Evolutionary conservation across 345 rosid genomes (phyloP).

Genomic region (Arabidopsis thaliana): TAIR10.1 NC_003071.7:12409001-12409500

Average conservation of each 20-base stretch:
- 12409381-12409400: neutral
- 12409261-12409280: neutral
- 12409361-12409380: slow-evolving; percentile 27
- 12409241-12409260: slow-evolving; percentile 6
- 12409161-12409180: neutral
- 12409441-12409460: slow-evolving; percentile 37
- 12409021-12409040: no score
- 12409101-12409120: no score
- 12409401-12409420: slow-evolving; percentile 7
- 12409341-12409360: neutral
- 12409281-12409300: slow-evolving; percentile 32
- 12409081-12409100: no score
- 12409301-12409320: neutral
- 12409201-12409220: neutral
- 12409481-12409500: slow-evolving; percentile 23
- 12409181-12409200: no score
- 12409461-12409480: slow-evolving; percentile 21
- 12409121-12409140: no score
- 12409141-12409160: neutral
- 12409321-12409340: no score
- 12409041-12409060: no score
- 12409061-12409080: no score
- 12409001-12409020: no score
- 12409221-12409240: neutral
- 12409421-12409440: slow-evolving; percentile 36